Conservation (phyloP, 768 basidiomycete species). For the Podaxis sp. region DNA sequence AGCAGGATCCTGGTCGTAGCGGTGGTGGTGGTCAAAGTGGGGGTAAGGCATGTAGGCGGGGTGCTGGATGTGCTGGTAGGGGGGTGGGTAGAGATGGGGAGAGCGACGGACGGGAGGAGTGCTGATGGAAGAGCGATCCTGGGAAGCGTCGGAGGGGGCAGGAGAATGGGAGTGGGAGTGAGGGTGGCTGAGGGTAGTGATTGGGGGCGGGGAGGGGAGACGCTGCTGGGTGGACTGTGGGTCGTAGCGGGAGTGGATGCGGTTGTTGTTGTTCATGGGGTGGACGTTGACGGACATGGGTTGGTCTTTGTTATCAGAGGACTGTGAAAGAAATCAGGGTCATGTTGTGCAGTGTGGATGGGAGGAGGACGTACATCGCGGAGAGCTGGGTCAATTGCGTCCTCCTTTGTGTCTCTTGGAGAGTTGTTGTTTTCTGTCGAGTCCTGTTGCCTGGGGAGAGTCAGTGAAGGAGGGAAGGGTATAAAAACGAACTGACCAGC, state of each 20-base stretch:
- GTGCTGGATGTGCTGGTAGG: conserved; percentile 31
- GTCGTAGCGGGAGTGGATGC: conserved; percentile 12
- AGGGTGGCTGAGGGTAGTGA: conserved; percentile 41
- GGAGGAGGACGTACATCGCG: conserved; percentile 24
- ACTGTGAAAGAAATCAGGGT: neutral
- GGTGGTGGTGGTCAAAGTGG: conserved; percentile 25
- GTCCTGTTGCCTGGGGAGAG: conserved; percentile 22
- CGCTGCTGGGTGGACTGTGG: conserved; percentile 21
- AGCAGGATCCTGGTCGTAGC: conserved; percentile 25
- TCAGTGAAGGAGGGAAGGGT: conserved; percentile 24
- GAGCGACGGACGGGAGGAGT: conserved; percentile 53
- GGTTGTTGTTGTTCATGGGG: conserved; percentile 3
- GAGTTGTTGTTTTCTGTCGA: conserved; percentile 16
- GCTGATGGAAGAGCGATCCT: conserved; percentile 59
- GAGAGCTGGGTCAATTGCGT: conserved; percentile 28
- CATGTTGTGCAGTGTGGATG: neutral
- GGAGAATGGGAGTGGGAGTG: conserved; percentile 49
- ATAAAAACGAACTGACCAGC: conserved; percentile 29
- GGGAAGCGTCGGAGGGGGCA: conserved; percentile 55
- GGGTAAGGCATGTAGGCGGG: conserved; percentile 32
- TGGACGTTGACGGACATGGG: conserved; percentile 15
- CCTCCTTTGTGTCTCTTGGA: conserved; percentile 17
- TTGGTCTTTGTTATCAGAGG: neutral
- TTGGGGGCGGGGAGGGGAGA: conserved; percentile 33
- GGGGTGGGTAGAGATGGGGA: conserved; percentile 33